Base-by-base conservation (phyloP, 164 flowering plant species). In the Umbilicus rupestris region DNA sequence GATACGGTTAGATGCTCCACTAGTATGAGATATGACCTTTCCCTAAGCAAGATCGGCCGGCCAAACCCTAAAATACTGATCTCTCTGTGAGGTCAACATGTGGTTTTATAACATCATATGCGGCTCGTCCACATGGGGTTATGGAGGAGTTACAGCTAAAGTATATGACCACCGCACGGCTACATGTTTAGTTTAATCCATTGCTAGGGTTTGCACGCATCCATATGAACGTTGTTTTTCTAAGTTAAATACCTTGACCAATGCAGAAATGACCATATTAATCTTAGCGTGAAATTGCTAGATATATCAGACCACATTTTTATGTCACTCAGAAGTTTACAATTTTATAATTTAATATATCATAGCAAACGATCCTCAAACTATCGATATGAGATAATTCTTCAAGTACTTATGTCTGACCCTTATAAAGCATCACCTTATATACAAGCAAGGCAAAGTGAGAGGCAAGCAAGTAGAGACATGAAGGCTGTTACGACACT, bases 91-190 rank as follows among this genome's bases (percentile, higher is more conserved):
- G 20, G 50, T 46, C 50, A 46, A 46, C 50, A 46, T 46, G 20
- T 46, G 22, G 22, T 50, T 50, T 50, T 50, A 35, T 50, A 50
- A 5, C 2, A 50, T 50, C 57, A 7, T 20, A 50, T 50, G 7
- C 57, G 26, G 57, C 57, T 22, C 26, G 57, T 9, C 29, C 57
- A 50, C 28, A 50, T 50, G 26, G 57, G 57, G 12, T 41, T 50
- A 7, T 3, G 10, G 22, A 17, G 4, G 52, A 47, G 22, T 47
- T 17, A 12, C 6, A 47, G 6, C 6, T n/a, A 47, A 5, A 19
- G n/a, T n/a, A 41, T 50, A 50, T 22, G 57, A 50, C 12, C 57
- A 50, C 57, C 57, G 57, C 57, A 49, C 57, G 57, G 28, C 28
- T 20, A 49, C 57, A 20, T 20, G 12, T 0, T 9, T 41, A 49